phyloP scores from a whole-genome alignment of 1,284 basidiomycete genomes.

The Ganoderma leucocontextum region DNA sequence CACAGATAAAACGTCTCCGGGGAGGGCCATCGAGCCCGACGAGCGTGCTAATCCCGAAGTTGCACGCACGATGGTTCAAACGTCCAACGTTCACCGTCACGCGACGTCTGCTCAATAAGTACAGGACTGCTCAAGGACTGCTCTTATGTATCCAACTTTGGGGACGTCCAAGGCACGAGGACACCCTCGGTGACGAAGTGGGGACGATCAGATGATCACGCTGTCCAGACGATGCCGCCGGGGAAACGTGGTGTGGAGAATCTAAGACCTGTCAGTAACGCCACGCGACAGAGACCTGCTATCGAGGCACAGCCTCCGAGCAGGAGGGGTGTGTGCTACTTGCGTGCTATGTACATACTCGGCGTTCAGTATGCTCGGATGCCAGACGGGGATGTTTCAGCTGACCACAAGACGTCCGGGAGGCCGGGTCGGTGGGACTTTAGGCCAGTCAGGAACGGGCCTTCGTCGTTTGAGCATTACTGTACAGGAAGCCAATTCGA shows the following conservation, averaged over 20 bases:
- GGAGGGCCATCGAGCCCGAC: not conserved
- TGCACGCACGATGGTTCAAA: not conserved
- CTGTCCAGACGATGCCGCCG: not conserved
- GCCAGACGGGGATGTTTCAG: not conserved
- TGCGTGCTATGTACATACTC: not conserved
- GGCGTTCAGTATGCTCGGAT: conserved; percentile 7
- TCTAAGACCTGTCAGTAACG: conserved; percentile 1
- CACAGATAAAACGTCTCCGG: not conserved
- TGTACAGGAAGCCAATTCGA: not conserved
- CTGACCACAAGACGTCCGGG: not conserved
- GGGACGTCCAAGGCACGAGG: not conserved
- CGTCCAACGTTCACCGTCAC: not conserved
- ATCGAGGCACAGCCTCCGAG: not conserved
- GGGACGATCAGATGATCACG: not conserved
- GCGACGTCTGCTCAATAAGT: not conserved
- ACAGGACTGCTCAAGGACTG: not conserved
- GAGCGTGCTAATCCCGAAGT: not conserved
- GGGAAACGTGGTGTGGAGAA: conserved; percentile 3
- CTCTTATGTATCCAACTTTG: not conserved
- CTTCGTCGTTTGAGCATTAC: not conserved
- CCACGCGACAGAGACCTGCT: not conserved
- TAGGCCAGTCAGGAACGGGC: not conserved
- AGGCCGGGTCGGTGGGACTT: not conserved
- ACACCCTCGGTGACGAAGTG: not conserved
- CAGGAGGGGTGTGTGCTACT: not conserved